These are phyloP conservation scores for Scenedesmus sp. DNA, from an alignment of 163 green algal genomes.

Conservation along the genomic window DNA sequence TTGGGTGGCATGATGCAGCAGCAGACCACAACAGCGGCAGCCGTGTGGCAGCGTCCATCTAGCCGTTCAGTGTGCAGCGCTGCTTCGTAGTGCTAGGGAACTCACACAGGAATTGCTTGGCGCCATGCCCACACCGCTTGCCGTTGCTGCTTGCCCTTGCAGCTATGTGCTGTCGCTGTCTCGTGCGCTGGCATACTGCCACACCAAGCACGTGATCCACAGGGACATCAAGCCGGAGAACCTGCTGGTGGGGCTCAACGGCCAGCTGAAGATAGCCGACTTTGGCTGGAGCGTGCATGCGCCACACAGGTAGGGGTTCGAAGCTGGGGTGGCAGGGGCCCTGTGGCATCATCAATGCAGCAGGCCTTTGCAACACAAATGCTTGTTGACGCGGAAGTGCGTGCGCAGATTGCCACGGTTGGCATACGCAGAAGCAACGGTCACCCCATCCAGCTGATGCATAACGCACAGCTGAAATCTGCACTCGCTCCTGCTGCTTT, in stretches of 20 bases:
- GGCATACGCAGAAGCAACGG: no score
- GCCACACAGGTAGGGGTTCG: constrained; percentile 73
- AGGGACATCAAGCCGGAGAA: constrained; percentile 99
- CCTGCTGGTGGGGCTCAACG: constrained; percentile 89
- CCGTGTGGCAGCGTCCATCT: background rate
- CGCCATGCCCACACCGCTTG: background rate
- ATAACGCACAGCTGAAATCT: background rate
- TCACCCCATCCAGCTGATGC: background rate
- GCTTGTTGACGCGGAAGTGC: no score
- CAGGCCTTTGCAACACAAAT: no score
- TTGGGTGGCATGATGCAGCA: background rate
- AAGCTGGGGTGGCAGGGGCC: background rate
- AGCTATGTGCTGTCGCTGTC: constrained; percentile 91
- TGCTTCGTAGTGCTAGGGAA: background rate
- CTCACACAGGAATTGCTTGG: background rate
- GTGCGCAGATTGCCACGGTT: no score
- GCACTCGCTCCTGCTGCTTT: background rate
- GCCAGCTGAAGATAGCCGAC: constrained; percentile 98
- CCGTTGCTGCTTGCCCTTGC: constrained; percentile 20
- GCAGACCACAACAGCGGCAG: background rate
- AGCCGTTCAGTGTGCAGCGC: background rate
- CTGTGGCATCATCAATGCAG: background rate
- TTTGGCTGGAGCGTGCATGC: constrained; percentile 99
- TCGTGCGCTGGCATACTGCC: constrained; percentile 95
- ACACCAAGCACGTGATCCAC: constrained; percentile 99